Conservation (phyloP, 352 stramenopile genomes). For the Phytophthora podocarpi region DNA sequence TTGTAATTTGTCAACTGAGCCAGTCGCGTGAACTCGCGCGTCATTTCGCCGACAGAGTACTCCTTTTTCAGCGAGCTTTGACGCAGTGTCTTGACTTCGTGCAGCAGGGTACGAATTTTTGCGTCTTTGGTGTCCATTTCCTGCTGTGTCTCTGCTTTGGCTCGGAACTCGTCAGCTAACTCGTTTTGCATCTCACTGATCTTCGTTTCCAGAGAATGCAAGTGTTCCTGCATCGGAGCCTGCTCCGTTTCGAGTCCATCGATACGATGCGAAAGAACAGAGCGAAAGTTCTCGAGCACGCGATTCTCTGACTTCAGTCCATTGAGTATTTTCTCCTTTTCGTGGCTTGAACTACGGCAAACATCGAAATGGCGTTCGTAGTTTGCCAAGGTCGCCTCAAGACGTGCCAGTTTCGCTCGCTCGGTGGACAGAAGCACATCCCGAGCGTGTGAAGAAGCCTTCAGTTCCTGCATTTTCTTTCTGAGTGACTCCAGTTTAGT, state of each 20-base stretch:
- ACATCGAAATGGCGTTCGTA: constrained; percentile 81
- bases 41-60: constrained; percentile 81
- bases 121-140: constrained; percentile 75
- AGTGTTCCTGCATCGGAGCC: constrained; percentile 69
- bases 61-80: constrained; percentile 83
- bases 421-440: constrained; percentile 81
- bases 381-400: constrained; percentile 67
- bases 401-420: constrained; percentile 61
- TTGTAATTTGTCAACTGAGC: constrained; percentile 79
- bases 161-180: constrained; percentile 71
- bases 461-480: constrained; percentile 88
- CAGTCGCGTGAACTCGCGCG: constrained; percentile 73
- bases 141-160: constrained; percentile 64
- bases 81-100: constrained; percentile 78
- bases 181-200: constrained; percentile 84
- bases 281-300: constrained; percentile 84
- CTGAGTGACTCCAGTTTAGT: constrained; percentile 84
- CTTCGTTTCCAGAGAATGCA: constrained; percentile 59
- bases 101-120: constrained; percentile 74
- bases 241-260: constrained; percentile 78
- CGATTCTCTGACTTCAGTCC: constrained; percentile 76
- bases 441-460: constrained; percentile 64
- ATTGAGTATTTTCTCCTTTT: constrained; percentile 76
- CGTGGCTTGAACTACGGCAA: constrained; percentile 63
- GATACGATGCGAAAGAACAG: constrained; percentile 76